Conservation (phyloP, 768 basidiomycete species). For the Suillus paluster region DNA sequence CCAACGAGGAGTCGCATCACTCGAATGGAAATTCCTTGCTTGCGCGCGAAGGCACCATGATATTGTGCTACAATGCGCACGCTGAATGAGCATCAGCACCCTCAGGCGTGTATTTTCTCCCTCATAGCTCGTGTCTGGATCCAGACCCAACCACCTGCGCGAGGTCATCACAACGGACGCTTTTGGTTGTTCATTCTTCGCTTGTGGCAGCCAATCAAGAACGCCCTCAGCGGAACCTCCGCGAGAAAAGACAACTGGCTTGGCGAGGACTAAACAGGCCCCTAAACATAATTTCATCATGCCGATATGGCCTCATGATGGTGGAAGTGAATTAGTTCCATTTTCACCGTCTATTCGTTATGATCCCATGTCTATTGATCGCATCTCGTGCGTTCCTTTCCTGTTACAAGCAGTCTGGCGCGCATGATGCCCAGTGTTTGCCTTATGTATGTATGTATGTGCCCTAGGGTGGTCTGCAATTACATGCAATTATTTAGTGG, state of each 20-base stretch:
- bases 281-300: conserved; percentile 4
- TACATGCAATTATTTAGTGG: not conserved
- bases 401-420: not conserved
- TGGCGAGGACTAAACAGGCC: not conserved
- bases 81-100: conserved; percentile 2
- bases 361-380: not conserved
- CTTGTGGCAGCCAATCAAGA: conserved; percentile 8
- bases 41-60: not conserved
- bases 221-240: not conserved
- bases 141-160: not conserved
- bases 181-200: conserved; percentile 1
- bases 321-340: conserved; percentile 7
- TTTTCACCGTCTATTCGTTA: not conserved
- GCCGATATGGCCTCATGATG: not conserved
- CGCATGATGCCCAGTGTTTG: conserved; percentile 1
- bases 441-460: conserved; percentile 8
- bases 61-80: not conserved
- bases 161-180: not conserved
- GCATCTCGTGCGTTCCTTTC: not conserved
- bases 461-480: not conserved
- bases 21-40: conserved; percentile 4
- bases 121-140: not conserved
- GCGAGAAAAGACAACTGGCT: conserved; percentile 1
- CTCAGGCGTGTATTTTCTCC: conserved; percentile 6
- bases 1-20: not conserved